These are phyloP conservation scores for Chlamydomonas sp. DNA, from an alignment of 139 green algal species.

Conservation along the genomic window DNA sequence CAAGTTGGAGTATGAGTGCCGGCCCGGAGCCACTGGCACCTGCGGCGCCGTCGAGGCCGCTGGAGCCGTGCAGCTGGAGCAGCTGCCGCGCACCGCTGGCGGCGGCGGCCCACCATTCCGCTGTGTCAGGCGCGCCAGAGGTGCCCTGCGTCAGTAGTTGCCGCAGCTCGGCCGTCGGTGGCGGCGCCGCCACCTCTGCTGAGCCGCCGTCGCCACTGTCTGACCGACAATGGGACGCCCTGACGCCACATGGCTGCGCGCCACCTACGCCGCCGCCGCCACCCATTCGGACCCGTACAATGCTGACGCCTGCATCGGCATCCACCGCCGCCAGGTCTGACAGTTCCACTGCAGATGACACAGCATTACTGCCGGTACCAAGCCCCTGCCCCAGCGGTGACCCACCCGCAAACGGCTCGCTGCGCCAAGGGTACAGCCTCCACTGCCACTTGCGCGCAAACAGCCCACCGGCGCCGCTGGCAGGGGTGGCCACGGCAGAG, in stretches of 20 bases:
- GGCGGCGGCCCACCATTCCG: slow-evolving; percentile 21
- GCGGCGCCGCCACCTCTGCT: neutral
- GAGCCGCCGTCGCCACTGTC: too few species aligned
- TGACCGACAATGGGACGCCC: too few species aligned
- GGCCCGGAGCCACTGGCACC: too few species aligned
- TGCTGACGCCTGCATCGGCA: slow-evolving; percentile 8
- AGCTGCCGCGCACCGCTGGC: neutral
- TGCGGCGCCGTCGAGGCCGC: neutral
- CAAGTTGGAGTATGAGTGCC: too few species aligned
- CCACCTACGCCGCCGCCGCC: neutral
- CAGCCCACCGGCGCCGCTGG: too few species aligned
- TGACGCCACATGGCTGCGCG: too few species aligned
- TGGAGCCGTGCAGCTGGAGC: neutral
- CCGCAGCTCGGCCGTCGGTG: neutral
- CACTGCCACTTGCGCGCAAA: too few species aligned
- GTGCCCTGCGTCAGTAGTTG: slow-evolving; percentile 34
- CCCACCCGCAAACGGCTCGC: too few species aligned
- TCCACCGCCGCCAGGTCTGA: slow-evolving; percentile 25
- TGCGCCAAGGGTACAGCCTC: too few species aligned
- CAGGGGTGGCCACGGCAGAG: too few species aligned
- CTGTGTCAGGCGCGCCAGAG: neutral
- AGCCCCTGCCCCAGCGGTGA: too few species aligned
- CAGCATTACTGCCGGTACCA: too few species aligned
- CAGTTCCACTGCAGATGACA: neutral
- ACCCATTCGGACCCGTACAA: neutral